Conservation (phyloP, 306 rosid genomes). For the Quercus robur region DNA sequence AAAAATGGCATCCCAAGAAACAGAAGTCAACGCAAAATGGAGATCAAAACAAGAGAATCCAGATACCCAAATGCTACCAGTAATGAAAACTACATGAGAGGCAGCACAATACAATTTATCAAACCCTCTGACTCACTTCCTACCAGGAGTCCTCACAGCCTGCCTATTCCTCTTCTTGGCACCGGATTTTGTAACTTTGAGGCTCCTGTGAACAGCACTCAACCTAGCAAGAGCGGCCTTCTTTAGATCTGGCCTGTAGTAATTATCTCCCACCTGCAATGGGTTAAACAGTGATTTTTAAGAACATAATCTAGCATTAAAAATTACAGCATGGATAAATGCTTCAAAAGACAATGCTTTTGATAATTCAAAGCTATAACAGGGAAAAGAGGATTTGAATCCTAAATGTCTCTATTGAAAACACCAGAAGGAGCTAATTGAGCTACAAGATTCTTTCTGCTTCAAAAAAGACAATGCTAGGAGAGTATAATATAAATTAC, state of each 20-base stretch:
- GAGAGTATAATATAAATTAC: too few relatives aligned
- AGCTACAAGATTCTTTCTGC: accelerated
- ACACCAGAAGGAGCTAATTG: too few relatives aligned
- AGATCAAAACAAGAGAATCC: neutral
- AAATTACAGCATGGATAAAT: too few relatives aligned
- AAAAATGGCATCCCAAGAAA: neutral
- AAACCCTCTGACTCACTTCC: conserved; percentile 20
- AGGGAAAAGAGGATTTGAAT: accelerated
- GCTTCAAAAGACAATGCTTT: too few relatives aligned
- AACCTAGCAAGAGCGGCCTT: conserved; percentile 85
- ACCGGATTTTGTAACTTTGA: conserved; percentile 87
- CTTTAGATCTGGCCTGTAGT: conserved; percentile 85
- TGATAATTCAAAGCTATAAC: too few relatives aligned
- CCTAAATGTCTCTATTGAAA: too few relatives aligned
- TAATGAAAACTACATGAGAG: neutral
- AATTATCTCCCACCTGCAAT: conserved; percentile 57
- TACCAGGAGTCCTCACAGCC: conserved; percentile 37
- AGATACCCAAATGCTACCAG: neutral
- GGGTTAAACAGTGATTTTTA: too few relatives aligned
- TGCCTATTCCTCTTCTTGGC: conserved; percentile 92
- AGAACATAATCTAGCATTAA: too few relatives aligned
- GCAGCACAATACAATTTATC: conserved; percentile 2
- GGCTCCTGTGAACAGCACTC: conserved; percentile 88
- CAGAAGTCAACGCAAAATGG: neutral
- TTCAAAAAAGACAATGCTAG: too few relatives aligned